phyloP scores from a whole-genome alignment of 2,329 filamentous ascomycete species.

The Sporothrix schenckii region DNA sequence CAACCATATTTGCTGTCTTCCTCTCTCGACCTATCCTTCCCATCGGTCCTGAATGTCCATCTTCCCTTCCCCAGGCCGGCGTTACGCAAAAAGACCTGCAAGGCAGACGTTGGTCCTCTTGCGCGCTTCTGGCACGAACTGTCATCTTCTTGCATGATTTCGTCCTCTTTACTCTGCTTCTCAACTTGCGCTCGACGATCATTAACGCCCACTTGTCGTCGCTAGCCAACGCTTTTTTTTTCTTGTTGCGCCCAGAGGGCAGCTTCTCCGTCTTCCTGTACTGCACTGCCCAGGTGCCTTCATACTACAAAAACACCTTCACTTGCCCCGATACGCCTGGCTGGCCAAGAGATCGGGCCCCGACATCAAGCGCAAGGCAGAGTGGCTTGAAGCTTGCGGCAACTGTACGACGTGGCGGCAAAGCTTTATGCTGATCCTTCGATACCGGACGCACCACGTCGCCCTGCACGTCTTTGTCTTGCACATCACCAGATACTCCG shows the following conservation, averaged over 20 bases:
- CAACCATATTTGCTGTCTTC: slow-evolving; percentile 1
- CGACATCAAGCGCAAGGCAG: slow-evolving; percentile 20
- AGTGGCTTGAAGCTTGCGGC: slow-evolving; percentile 6
- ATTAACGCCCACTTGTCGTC: slow-evolving; percentile 23
- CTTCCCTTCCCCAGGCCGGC: neutral
- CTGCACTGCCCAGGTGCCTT: neutral
- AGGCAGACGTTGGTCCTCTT: slow-evolving; percentile 13
- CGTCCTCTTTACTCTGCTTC: neutral
- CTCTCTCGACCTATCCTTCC: slow-evolving; percentile 28
- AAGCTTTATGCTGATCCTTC: slow-evolving; percentile 1
- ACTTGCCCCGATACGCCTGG: slow-evolving; percentile 20
- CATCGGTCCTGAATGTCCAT: neutral
- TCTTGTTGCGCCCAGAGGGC: slow-evolving; percentile 10
- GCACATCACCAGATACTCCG: neutral
- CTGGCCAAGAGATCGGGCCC: slow-evolving; percentile 20
- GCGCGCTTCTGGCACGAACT: slow-evolving; percentile 19
- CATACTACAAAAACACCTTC: neutral
- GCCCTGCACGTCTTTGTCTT: neutral
- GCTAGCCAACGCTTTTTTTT: slow-evolving; percentile 9
- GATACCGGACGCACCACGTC: slow-evolving; percentile 2
- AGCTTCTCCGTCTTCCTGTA: neutral
- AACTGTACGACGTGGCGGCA: slow-evolving; percentile 14
- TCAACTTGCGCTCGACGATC: neutral
- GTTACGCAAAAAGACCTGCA: slow-evolving; percentile 15
- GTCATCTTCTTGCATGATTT: neutral